Base-by-base conservation (phyloP, 768 basidiomycete genomes). In the Lenzites betulinus region DNA sequence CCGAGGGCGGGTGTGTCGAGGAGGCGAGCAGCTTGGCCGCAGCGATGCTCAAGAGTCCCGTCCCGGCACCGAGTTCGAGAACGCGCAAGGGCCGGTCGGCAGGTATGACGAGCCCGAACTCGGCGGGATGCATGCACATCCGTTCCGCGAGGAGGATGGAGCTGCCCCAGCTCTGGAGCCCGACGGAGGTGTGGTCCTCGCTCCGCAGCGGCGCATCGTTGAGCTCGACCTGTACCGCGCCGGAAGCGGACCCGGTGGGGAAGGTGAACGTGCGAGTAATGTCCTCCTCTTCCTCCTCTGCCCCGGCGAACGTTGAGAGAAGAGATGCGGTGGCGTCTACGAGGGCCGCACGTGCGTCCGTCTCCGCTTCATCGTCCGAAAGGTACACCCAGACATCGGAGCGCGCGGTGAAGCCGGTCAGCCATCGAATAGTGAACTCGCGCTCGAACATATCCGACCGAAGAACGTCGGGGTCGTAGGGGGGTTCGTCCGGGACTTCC, bases 11-110 rank as follows among this genome's bases (percentile, higher is more conserved):
- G 1, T 68, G 9, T 23, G 8, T 63, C 20, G 65, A 50, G n/a
- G 50, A 48, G 15, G 50, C 38, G 9, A 83, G 70, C 2, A 87
- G 67, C 65, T 81, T 85, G 1, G 84, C 82, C 1, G 79, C 75
- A 12, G 83, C 78, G 63, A 95, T 87, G 64, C 90, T 90, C n/a
- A 93, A 79, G 55, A 93, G 75, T 4, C 92, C 92, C 0, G 92
- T 94, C 3, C 92, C 92, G 0, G 90, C 89, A 6, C 92, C 92
- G n/a, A 95, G 80, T 71, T 95, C 91, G 43, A 94, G 79, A 13
- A 93, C 67, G 18, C 67, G 64, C 15, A 58, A 25, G 20, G 30
- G 8, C 7, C 26, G 7, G 9, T 41, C 16, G 26, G 42, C 3
- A 6, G 33, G 39, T 5, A 64, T 23, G 13, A 43, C 65, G 51